Percentiles rank a stretch among this genome's conserved stretches.
phyloP scores from a whole-genome alignment of 2,329 filamentous ascomycete genomes.

The Aspergillus hortae region DNA sequence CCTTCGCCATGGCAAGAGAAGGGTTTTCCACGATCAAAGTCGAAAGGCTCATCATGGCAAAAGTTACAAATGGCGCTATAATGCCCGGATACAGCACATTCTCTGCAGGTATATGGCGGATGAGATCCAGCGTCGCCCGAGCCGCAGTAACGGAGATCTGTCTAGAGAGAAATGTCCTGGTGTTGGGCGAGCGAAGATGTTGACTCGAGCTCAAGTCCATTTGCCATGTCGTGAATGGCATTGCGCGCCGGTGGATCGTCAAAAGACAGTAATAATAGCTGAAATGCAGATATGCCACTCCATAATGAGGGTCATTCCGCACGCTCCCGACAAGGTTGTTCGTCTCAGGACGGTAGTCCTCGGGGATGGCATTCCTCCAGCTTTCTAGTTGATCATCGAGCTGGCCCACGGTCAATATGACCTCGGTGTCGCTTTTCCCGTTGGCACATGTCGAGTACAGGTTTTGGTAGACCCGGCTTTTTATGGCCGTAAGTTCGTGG shows the following conservation, averaged over 20 bases:
- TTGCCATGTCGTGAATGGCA: background rate
- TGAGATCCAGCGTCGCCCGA: background rate
- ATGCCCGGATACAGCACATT: background rate
- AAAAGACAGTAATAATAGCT: constrained; percentile 1
- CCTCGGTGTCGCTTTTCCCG: background rate
- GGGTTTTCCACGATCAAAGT: background rate
- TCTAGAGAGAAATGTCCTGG: background rate
- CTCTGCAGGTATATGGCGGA: constrained; percentile 2
- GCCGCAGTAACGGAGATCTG: background rate
- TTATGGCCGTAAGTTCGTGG: background rate
- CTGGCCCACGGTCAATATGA: background rate
- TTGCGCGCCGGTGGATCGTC: background rate
- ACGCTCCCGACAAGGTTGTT: background rate
- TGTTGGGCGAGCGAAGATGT: background rate
- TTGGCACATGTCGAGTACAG: constrained; percentile 1
- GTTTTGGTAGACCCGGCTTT: constrained; percentile 1
- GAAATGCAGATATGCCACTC: background rate
- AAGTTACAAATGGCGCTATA: background rate
- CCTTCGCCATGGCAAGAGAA: background rate
- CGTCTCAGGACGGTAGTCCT: constrained; percentile 1
- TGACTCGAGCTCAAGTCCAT: background rate
- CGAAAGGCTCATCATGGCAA: background rate
- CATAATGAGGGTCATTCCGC: background rate
- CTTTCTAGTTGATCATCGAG: constrained; percentile 1
- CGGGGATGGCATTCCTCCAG: constrained; percentile 2